Conservation (phyloP, 208 protist species). For the Trypanosoma conorhini region DNA sequence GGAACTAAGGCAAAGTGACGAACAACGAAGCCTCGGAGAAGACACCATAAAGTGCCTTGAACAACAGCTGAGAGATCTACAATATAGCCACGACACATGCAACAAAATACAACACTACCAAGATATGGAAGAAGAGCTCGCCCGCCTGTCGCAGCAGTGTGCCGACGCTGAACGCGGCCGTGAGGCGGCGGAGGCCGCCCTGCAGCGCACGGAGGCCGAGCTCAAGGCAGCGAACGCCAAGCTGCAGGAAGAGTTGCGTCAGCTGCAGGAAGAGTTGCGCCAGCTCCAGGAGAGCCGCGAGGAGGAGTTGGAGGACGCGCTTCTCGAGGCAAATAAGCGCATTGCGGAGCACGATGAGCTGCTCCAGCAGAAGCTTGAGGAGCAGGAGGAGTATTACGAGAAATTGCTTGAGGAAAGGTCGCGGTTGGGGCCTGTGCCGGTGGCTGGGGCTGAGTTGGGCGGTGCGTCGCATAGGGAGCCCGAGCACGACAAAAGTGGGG, state of each 20-base stretch:
- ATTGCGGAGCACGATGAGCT: slow-evolving; percentile 57
- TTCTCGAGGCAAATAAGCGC: slow-evolving; percentile 46
- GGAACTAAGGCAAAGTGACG: neutral
- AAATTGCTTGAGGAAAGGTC: slow-evolving; percentile 2
- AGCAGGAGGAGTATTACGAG: slow-evolving; percentile 23
- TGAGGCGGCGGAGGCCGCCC: neutral
- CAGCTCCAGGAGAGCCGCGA: slow-evolving; percentile 33
- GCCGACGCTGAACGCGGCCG: neutral
- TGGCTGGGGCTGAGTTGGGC: slow-evolving; percentile 4
- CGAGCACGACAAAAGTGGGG: slow-evolving; percentile 33
- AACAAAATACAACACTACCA: neutral
- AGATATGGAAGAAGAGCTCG: slow-evolving; percentile 26
- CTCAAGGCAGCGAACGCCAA: slow-evolving; percentile 2
- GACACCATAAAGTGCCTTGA: neutral
- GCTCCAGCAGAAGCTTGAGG: slow-evolving; percentile 34
- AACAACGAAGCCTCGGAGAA: neutral
- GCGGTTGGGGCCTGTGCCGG: neutral
- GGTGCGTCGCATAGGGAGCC: slow-evolving; percentile 24
- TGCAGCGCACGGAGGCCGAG: neutral
- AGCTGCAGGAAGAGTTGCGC: slow-evolving; percentile 23
- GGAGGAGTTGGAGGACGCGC: slow-evolving; percentile 54
- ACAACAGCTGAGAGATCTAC: slow-evolving; percentile 8
- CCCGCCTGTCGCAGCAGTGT: neutral
- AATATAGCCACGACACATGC: slow-evolving; percentile 16
- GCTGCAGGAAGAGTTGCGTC: slow-evolving; percentile 22